Conservation (phyloP, 257 asterid genomes). For the Mentha longifolia region DNA sequence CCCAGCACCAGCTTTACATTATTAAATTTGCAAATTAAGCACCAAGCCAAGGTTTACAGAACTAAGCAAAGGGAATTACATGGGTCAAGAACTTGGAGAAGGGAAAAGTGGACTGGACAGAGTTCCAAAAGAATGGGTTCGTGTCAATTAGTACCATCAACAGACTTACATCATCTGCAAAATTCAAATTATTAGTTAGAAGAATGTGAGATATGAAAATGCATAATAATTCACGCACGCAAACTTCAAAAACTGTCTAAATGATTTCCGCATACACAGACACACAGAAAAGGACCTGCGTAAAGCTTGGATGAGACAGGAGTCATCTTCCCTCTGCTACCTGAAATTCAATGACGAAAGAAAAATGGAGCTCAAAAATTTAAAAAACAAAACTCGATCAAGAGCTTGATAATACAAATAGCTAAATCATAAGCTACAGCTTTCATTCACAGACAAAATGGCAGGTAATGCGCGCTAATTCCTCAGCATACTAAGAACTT, state of each 20-base stretch:
- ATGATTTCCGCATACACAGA: not conserved
- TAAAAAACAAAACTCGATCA: not conserved
- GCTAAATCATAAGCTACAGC: not conserved
- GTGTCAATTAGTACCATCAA: conserved; percentile 80
- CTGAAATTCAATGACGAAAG: conserved; percentile 33
- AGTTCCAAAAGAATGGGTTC: conserved; percentile 88
- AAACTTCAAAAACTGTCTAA: not conserved
- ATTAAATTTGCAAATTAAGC: conserved; percentile 16
- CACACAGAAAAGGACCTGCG: conserved; percentile 43
- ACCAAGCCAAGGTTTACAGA: not conserved
- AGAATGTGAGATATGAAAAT: not conserved
- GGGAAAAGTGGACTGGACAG: conserved; percentile 55
- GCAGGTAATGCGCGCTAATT: conserved; percentile 5
- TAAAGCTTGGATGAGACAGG: conserved; percentile 55
- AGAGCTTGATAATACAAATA: conserved; percentile 3
- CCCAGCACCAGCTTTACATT: too few relatives aligned
- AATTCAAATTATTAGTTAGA: conserved; percentile 12
- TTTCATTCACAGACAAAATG: not conserved
- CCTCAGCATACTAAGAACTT: not conserved
- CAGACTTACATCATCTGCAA: conserved; percentile 84
- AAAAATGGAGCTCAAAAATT: not conserved
- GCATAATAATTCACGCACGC: conserved; percentile 29
- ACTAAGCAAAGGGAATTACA: conserved; percentile 44
- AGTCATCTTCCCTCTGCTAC: conserved; percentile 44
- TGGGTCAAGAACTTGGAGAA: conserved; percentile 77